Base-by-base conservation (phyloP, 2,329 filamentous ascomycete genomes). In the Phyllosticta paracitricarpa region DNA sequence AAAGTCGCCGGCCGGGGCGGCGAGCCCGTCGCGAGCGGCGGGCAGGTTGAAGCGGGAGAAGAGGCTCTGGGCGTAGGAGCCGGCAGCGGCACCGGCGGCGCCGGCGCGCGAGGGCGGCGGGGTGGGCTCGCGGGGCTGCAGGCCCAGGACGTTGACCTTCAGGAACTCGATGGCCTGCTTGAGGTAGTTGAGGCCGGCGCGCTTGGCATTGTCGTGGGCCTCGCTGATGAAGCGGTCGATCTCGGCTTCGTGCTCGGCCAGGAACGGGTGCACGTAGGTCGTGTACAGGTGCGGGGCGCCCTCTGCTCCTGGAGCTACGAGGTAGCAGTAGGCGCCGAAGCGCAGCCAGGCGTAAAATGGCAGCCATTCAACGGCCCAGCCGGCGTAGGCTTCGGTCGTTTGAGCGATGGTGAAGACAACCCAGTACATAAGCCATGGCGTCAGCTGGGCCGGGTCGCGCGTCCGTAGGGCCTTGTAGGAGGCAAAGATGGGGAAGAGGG, bases 351-450 rank as follows among this genome's bases (percentile, higher is more conserved):
- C 84, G 77, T 97, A 99, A 75, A 97, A 95, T 2, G 94, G 94
- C 48, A 97, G 79, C 90, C 91, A 97, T 73, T 82, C 82, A 55
- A 97, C 82, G 70, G 97, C 86, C 77, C 93, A 96, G 69, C 87
- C 85, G 61, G 89, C 86, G 84, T 91, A 96, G 55, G 88, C 92
- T 78, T 97, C 94, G 75, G 86, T 84, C 64, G 94, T 83, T 61
- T 92, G 81, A 68, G 87, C 84, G 73, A 89, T 87, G 64, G 89
- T 89, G 66, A 97, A 84, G 25, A 96, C 91, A 63, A 96, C 91
- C 89, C 93, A 99, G 82, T 97, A 99, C 89, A 97, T 97, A 66
- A 97, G 84, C 94, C 94, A 99, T 86, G 93, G 93, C 65, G 90
- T 90, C 63, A 97, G 82, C 72, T 95, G 86, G 48, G 90, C 87